Evolutionary conservation across 2,329 filamentous ascomycete genomes (phyloP).

Genomic region (Hirsutella minnesotensis): DNA sequence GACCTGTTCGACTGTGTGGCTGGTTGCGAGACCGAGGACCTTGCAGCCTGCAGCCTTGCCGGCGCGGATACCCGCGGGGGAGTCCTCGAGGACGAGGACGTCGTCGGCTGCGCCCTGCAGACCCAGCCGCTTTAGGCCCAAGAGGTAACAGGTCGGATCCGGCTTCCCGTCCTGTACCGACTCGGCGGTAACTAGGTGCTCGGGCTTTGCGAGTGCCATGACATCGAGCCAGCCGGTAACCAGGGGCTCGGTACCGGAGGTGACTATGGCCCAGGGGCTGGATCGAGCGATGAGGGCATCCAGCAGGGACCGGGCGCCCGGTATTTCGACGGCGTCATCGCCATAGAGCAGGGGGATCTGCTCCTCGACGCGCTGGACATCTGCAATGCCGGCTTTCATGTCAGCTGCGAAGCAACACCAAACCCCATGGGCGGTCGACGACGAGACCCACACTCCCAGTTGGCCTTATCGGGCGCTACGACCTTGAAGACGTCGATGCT

Average conservation of each 20-base stretch:
- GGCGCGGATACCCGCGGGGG: constrained; percentile 70
- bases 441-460: constrained; percentile 69
- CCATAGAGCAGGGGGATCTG: constrained; percentile 68
- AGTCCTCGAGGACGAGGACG: constrained; percentile 77
- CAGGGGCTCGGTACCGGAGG: constrained; percentile 56
- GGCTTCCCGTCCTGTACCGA: constrained; percentile 67
- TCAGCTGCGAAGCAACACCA: background rate
- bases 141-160: constrained; percentile 60
- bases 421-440: background rate
- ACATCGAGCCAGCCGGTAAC: constrained; percentile 62
- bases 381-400: constrained; percentile 27
- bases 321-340: constrained; percentile 70
- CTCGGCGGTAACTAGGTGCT: constrained; percentile 62
- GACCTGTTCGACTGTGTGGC: constrained; percentile 64
- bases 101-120: constrained; percentile 33
- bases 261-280: constrained; percentile 79
- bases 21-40: constrained; percentile 76
- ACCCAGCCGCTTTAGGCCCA: constrained; percentile 52
- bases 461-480: constrained; percentile 74
- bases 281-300: constrained; percentile 47
- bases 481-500: constrained; percentile 77
- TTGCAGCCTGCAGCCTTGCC: constrained; percentile 79
- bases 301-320: constrained; percentile 65
- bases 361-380: constrained; percentile 68
- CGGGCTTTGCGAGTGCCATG: constrained; percentile 51